Conservation (phyloP, 495 filamentous ascomycete species). For the Clohesyomyces aquaticus region DNA sequence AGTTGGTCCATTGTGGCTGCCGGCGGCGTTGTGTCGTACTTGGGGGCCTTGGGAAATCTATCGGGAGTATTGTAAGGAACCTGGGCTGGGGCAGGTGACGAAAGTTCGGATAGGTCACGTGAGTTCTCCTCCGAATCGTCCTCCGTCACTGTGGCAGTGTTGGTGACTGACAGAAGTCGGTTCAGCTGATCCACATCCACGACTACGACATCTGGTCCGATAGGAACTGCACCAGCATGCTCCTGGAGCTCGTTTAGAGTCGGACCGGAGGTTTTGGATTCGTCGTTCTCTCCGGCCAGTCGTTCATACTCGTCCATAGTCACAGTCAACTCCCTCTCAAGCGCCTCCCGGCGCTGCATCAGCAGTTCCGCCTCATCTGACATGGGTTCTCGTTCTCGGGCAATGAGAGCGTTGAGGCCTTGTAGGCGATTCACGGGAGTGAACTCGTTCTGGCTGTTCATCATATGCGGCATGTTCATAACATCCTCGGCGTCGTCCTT, state of each 20-base stretch:
- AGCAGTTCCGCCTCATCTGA: not conserved
- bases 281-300: not conserved
- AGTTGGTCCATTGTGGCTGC: not conserved
- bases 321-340: not conserved
- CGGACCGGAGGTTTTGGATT: not conserved
- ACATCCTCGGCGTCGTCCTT: too few relatives aligned
- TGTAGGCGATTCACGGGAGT: not conserved
- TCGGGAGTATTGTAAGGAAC: not conserved
- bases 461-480: not conserved
- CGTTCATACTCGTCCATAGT: not conserved
- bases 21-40: not conserved
- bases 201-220: constrained; percentile 11
- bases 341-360: not conserved
- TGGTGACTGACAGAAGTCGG: too few relatives aligned
- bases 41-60: not conserved
- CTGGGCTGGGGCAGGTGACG: not conserved
- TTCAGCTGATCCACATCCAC: constrained; percentile 4
- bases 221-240: not conserved
- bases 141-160: not conserved
- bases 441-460: not conserved
- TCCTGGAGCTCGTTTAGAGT: constrained; percentile 2
- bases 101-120: not conserved
- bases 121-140: not conserved
- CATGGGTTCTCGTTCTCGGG: not conserved
- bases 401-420: not conserved